Evolutionary conservation across 2,329 filamentous ascomycete species (phyloP).

Genomic region (Apiospora rasikravindrae): DNA sequence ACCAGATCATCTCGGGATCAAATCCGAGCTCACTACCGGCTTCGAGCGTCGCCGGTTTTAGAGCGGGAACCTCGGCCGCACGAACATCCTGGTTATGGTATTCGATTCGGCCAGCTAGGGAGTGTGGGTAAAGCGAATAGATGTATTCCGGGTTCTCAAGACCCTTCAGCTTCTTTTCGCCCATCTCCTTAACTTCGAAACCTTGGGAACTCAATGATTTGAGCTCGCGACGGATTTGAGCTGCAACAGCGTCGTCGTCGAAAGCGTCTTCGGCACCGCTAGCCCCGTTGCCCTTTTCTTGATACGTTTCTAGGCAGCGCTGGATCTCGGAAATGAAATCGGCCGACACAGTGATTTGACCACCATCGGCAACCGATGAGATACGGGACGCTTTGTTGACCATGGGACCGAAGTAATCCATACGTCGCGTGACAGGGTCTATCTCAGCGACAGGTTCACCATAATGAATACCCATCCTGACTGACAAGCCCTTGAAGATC

Average conservation of each 20-base stretch:
- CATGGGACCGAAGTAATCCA: constrained; percentile 99
- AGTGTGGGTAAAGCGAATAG: constrained; percentile 93
- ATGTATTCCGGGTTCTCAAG: constrained; percentile 96
- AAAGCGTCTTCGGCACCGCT: constrained; percentile 75
- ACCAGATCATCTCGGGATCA: constrained; percentile 86
- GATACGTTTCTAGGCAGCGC: constrained; percentile 85
- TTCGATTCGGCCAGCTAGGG: constrained; percentile 79
- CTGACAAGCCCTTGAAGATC: constrained; percentile 93
- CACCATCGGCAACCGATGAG: constrained; percentile 91
- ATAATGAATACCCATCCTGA: constrained; percentile 97
- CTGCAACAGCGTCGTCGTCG: constrained; percentile 75
- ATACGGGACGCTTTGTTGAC: constrained; percentile 97
- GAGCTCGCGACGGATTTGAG: constrained; percentile 84
- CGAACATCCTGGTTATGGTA: constrained; percentile 60
- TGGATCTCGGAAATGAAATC: constrained; percentile 98
- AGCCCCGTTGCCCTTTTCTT: constrained; percentile 76
- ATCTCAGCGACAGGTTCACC: constrained; percentile 93
- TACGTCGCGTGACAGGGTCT: constrained; percentile 93
- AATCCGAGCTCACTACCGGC: constrained; percentile 72
- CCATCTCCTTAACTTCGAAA: constrained; percentile 96
- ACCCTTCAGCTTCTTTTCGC: constrained; percentile 93
- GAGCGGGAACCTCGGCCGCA: constrained; percentile 46
- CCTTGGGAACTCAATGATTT: constrained; percentile 87
- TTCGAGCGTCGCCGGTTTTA: constrained; percentile 65
- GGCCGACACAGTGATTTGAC: constrained; percentile 94